These are phyloP conservation scores for Leccinum aurantiacum DNA, from an alignment of 768 basidiomycete genomes.

Conservation along the genomic window DNA sequence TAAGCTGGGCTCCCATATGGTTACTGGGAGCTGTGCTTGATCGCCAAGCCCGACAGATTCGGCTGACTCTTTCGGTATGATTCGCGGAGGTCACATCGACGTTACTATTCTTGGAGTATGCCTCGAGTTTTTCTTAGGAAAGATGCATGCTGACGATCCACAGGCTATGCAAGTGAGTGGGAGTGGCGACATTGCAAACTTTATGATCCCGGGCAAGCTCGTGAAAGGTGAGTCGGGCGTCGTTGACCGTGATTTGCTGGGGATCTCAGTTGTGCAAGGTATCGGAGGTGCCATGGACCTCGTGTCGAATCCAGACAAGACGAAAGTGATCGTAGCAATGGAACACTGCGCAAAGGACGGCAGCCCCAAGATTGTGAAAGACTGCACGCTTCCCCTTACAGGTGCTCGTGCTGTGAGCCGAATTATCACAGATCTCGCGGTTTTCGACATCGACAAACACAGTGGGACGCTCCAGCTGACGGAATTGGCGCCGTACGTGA, in stretches of 20 bases:
- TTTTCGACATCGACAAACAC: slow-evolving; percentile 80
- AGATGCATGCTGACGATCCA: slow-evolving; percentile 1
- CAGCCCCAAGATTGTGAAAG: slow-evolving; percentile 76
- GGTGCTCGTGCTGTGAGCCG: slow-evolving; percentile 83
- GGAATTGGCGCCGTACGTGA: slow-evolving; percentile 77
- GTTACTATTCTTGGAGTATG: slow-evolving; percentile 83
- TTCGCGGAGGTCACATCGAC: slow-evolving; percentile 84
- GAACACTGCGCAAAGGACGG: slow-evolving; percentile 90
- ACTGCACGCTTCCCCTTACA: slow-evolving; percentile 82
- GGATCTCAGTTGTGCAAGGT: slow-evolving; percentile 44
- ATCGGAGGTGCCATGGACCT: slow-evolving; percentile 98
- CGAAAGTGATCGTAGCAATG: slow-evolving; percentile 84
- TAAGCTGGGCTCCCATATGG: slow-evolving; percentile 45
- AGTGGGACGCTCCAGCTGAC: slow-evolving; percentile 67
- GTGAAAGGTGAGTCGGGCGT: slow-evolving; percentile 72
- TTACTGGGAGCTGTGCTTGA: slow-evolving; percentile 21
- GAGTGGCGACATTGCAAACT: slow-evolving; percentile 93
- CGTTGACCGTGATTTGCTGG: slow-evolving; percentile 26
- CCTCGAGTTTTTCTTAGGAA: slow-evolving; percentile 3
- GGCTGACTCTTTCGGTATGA: slow-evolving; percentile 92
- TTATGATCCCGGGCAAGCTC: slow-evolving; percentile 96
- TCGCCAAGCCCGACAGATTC: slow-evolving; percentile 48
- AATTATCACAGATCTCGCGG: slow-evolving; percentile 88
- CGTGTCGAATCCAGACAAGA: slow-evolving; percentile 93
- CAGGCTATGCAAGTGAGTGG: slow-evolving; percentile 95